Base-by-base conservation (phyloP, 345 rosid species). In the Cardiospermum halicacabum region DNA sequence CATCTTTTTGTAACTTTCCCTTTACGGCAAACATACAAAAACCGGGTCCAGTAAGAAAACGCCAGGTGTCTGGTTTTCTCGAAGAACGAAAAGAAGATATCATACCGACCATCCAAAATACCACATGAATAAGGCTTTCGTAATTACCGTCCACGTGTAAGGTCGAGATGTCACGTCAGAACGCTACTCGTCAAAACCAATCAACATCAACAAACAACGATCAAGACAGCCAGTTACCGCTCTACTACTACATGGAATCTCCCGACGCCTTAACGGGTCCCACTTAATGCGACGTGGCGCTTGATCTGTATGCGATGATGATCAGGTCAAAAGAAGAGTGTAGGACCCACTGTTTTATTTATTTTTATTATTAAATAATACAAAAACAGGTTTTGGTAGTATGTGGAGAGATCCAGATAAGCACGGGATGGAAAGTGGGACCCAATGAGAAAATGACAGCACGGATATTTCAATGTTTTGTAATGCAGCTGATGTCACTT, bases 101-200 rank as follows among this genome's bases (percentile, higher is more conserved):
- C 50, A 42, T 59, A 51, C 71, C 77, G 76, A 62, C 81, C 66
- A 70, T 56, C 70, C 16, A 18, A 58, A 62, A 67, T 40, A 70
- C 70, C 60, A 56, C 19, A 37, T 28, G 11, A 31, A 16, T 50
- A 48, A 70, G 59, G 39, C 12, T 62, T 22, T 53, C 6, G 50
- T 11, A 11, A 24, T 28, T 37, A 31, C 75, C 60, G 7, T 16
- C 57, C 80, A 81, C 74, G 76, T 81, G 80, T 34, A 72, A 50
- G 72, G 62, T 0, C 0, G 0, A 0, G 63, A 77, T 76, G n/a
- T 28, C 37, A 16, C 0, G 2, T 6, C 4, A 40, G 30, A 11
- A n/a, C 1, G 0, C 30, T 9, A 3, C 43, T 2, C 19, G 25
- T 58, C 36, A 32, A 56, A 30, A 37, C 31, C 37, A 30, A 37